Evolutionary conservation across 148 eudicot species (phyloP), one percentile per base, ranked within the genome.

Genomic region (Suaeda aralocaspica): DNA sequence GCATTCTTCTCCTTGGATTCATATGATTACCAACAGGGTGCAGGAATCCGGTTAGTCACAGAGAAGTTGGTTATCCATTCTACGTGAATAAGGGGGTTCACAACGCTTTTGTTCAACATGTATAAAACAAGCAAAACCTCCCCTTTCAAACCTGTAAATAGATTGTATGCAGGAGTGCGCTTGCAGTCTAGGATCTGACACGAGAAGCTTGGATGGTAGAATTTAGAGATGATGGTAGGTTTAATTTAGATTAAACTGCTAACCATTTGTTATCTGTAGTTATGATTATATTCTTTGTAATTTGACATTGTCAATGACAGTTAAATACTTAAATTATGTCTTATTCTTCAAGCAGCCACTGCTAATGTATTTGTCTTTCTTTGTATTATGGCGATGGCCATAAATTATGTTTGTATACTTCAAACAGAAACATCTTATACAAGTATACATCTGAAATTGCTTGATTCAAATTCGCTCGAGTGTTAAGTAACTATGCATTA

Each of bases 41-140:
- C 93, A 59, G 97, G 99, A 49, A 85, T 95, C 70, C 87, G 93
- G 24, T 72, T 91, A 76, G 92, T 91, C 26, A 93, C 97, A 21
- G 85, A 84, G 59, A 91, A 95, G 73, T 50, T 95, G 81, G 77
- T 88, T 41, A 50, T 91, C 29, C 84, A 80, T 72, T 75, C 87
- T 36, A 72, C 65, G 63, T 84, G 81, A 85, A 66, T 64, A n/a
- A 41, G 48, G 48, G 36, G 13, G 14, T 34, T 45, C 55, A 18
- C 14, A 3, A 16, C 18, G 14, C 6, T 21, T 16, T 62, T 30
- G 24, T 57, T 55, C 64, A 33, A 75, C 69, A 7, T 21, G 24
- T 46, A 28, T 12, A 56, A 50, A 64, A 1, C 51, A 64, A 25
- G 60, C 5, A 44, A 48, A n/a, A 49, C 59, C 22, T 46, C 50